Base-by-base conservation (phyloP, 768 basidiomycete genomes). In the Clitopilus hobsonii region DNA sequence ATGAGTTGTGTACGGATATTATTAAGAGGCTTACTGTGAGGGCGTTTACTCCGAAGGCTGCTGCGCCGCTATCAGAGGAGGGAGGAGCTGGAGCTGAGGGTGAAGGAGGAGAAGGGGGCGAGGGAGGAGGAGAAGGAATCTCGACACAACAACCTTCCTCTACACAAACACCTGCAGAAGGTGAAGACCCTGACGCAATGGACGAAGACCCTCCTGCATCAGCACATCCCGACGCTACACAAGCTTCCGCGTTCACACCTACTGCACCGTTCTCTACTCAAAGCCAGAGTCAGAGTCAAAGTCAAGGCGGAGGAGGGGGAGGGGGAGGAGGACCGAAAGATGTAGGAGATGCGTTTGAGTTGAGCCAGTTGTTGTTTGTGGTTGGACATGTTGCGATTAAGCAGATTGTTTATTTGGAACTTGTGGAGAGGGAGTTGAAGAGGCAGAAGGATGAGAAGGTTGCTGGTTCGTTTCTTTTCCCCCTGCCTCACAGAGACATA, bases 301-400 rank as follows among this genome's bases (percentile, higher is more conserved):
- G 41, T 45, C 41, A 45, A 20, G 22, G 41, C n/a, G n/a, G 22
- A 45, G 65, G 62, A n/a, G 65, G n/a, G n/a, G n/a, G n/a, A 20
- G 22, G 41, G 5, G n/a, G 22, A 45, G 65, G 62, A n/a, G 65
- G 62, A 3, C 62, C 62, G 18, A 61, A 62, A 51, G 89, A 91
- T 54, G 58, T 82, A 0, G 90, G 89, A 0, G 91, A 94, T 54
- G 85, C 89, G 3, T 97, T 97, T 66, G 83, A 88, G 58, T 81
- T 99, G 25, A 90, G 89, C 60, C 95, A 98, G 66, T 78, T 99
- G n/a, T 73, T 98, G 24, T 98, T 98, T 65, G 82, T 93, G 32
- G 94, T 98, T 18, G 97, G 97, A 0, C 97, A 98, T 67, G 90
- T 96, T 25, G 94, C 96, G 10, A 92, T 98, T 72, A 98, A 98